These are phyloP conservation scores for Colletotrichum sp. DNA, from an alignment of 2,329 filamentous ascomycete species.

Conservation along the genomic window DNA sequence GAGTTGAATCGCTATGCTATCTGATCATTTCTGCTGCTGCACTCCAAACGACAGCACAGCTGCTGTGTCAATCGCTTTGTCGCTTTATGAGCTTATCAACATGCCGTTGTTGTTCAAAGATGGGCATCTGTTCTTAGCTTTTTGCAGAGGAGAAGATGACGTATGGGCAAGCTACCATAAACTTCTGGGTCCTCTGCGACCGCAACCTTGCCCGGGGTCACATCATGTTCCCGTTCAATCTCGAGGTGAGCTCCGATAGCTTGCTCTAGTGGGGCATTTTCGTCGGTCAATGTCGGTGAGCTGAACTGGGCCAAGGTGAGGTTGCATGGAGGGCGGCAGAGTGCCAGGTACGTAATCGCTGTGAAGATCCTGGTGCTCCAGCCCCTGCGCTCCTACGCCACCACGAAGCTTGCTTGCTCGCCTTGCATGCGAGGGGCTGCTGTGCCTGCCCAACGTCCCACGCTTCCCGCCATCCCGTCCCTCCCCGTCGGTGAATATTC, in stretches of 20 bases:
- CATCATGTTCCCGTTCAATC: background rate
- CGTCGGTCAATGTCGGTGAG: background rate
- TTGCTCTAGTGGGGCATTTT: background rate
- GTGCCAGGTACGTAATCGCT: background rate
- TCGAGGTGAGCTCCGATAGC: background rate
- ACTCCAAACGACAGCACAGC: background rate
- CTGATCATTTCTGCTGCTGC: background rate
- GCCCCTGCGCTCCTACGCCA: conserved; percentile 9
- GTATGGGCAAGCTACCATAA: background rate
- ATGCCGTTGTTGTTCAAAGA: background rate
- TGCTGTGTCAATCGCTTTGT: background rate
- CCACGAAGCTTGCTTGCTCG: conserved; percentile 5
- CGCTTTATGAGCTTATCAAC: background rate
- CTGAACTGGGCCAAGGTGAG: background rate
- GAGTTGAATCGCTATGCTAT: background rate
- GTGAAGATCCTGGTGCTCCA: background rate
- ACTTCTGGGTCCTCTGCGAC: background rate
- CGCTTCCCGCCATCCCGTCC: background rate
- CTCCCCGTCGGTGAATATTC: background rate
- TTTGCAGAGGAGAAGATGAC: background rate
- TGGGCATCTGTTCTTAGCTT: background rate
- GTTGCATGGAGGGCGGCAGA: background rate
- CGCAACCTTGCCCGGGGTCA: background rate
- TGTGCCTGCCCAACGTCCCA: background rate
- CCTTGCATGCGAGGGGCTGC: background rate